Evolutionary conservation across 2,329 filamentous ascomycete species (phyloP), one percentile per base, ranked within the genome.

Genomic region (Colletotrichum acutatum): DNA sequence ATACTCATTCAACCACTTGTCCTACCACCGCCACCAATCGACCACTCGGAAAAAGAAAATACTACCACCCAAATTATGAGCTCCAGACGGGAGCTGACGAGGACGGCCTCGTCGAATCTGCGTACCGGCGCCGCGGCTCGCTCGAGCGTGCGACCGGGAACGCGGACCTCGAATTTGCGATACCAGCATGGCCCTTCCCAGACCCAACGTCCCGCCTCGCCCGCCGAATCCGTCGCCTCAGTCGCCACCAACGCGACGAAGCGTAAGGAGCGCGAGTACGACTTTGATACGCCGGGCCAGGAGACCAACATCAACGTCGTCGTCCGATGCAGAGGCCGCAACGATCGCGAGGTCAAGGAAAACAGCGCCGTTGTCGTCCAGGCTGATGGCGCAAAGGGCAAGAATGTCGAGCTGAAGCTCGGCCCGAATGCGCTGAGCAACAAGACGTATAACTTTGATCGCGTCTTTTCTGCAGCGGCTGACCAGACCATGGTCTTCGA

Each of bases 271-370:
- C 90, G 94, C 79, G 94, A 97, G 49, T 96, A 92, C 79, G 95
- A 96, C 57, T 82, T 89, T 6, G 91, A 94, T 37, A 82, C 87
- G 3, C 88, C 90, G 58, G 83, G 84, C 68, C 92, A 95, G 78
- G 95, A 97, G 82, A 98, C 96, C 8, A 99, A 98, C 81, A 99
- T 99, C 83, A 97, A 97, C 81, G 97, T 99, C 59, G 95, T 98
- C 42, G 97, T 99, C 71, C 90, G 97, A 75, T 99, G 96, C 84
- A 90, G 97, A 77, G 97, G 96, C 5, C 93, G 97, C 75, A 98
- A 94, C 80, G 94, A 98, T 77, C 92, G 96, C 76, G 97, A 99
- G 84, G 92, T 98, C 66, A 90, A 92, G 77, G 97, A 99, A 82
- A 99, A 98, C 83, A 98, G 95, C 80, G 94, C 95, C 52, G 95